Evolutionary conservation across 2,329 filamentous ascomycete species (phyloP).

Genomic region (Exserohilum turcica): DNA sequence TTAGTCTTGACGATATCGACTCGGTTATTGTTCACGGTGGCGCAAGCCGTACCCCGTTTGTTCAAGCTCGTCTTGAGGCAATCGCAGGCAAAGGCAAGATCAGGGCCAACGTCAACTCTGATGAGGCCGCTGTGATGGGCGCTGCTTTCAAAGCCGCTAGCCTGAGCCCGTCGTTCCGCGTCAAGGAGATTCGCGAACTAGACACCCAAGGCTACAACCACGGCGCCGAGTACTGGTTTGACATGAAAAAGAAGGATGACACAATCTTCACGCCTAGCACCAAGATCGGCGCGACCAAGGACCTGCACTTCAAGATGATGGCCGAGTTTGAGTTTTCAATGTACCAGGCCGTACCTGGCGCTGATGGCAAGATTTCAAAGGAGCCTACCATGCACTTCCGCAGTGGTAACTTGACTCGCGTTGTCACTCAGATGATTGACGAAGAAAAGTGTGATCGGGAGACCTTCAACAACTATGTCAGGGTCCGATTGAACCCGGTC

Average conservation of each 20-base stretch:
- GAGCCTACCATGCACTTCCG: slow-evolving; percentile 68
- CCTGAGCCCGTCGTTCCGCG: slow-evolving; percentile 91
- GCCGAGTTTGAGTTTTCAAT: slow-evolving; percentile 82
- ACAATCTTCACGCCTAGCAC: slow-evolving; percentile 82
- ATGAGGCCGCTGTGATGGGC: slow-evolving; percentile 95
- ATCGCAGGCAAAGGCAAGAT: slow-evolving; percentile 78
- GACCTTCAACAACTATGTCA: slow-evolving; percentile 81
- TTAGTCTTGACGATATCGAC: slow-evolving; percentile 77
- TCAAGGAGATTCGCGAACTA: slow-evolving; percentile 90
- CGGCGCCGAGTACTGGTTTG: slow-evolving; percentile 74
- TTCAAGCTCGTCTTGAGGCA: slow-evolving; percentile 85
- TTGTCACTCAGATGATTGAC: slow-evolving; percentile 76
- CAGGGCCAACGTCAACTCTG: slow-evolving; percentile 92
- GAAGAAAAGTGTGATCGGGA: slow-evolving; percentile 76
- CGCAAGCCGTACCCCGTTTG: slow-evolving; percentile 86
- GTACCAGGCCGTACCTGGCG: slow-evolving; percentile 70
- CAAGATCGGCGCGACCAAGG: slow-evolving; percentile 77
- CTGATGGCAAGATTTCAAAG: slow-evolving; percentile 55
- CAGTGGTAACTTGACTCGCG: slow-evolving; percentile 84
- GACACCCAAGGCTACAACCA: slow-evolving; percentile 77
- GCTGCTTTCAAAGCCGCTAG: slow-evolving; percentile 92
- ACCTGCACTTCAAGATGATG: slow-evolving; percentile 80
- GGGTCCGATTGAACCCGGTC: slow-evolving; percentile 71
- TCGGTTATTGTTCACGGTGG: slow-evolving; percentile 94
- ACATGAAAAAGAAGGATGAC: slow-evolving; percentile 73